Conservation (phyloP, 2,329 filamentous ascomycete genomes). For the Xylaria hypoxylon region DNA sequence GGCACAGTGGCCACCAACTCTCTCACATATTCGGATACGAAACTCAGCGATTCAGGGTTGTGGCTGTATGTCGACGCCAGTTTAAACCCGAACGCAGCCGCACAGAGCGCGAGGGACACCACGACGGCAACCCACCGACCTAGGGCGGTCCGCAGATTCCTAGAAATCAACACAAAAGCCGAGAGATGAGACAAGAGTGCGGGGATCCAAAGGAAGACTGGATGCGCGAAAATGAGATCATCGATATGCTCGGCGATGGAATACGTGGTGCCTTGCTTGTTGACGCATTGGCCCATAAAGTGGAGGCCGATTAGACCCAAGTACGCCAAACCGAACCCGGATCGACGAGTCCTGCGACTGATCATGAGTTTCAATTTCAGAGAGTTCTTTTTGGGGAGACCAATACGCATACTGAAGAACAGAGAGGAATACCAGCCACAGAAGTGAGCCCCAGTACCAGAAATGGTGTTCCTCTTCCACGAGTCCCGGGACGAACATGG, state of each 20-base stretch:
- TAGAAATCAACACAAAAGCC: too few species aligned
- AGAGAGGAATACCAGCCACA: constrained; percentile 54
- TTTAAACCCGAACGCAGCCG: too few species aligned
- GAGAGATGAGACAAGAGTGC: too few species aligned
- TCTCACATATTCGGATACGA: constrained; percentile 3
- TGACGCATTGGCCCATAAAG: background rate
- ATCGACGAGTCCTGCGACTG: background rate
- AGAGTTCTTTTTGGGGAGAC: background rate
- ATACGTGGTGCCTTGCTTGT: background rate
- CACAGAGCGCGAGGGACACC: too few species aligned
- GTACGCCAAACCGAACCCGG: constrained; percentile 1
- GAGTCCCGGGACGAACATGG: constrained; percentile 81
- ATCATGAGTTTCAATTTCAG: background rate
- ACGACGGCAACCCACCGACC: too few species aligned
- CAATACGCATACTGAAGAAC: constrained; percentile 22
- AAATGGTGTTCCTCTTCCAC: constrained; percentile 84
- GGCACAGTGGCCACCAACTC: background rate
- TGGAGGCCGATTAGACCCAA: background rate
- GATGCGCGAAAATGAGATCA: too few species aligned
- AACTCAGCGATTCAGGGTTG: too few species aligned
- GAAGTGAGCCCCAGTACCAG: constrained; percentile 77
- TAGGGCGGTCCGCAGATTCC: too few species aligned
- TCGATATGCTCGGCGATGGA: too few species aligned
- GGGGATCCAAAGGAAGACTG: too few species aligned
- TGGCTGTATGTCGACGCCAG: too few species aligned